A percentile compares a stretch with the other conserved stretches of the same genome.
phyloP scores from a whole-genome alignment of 768 basidiomycete species.

The Pulveroboletus sp. region DNA sequence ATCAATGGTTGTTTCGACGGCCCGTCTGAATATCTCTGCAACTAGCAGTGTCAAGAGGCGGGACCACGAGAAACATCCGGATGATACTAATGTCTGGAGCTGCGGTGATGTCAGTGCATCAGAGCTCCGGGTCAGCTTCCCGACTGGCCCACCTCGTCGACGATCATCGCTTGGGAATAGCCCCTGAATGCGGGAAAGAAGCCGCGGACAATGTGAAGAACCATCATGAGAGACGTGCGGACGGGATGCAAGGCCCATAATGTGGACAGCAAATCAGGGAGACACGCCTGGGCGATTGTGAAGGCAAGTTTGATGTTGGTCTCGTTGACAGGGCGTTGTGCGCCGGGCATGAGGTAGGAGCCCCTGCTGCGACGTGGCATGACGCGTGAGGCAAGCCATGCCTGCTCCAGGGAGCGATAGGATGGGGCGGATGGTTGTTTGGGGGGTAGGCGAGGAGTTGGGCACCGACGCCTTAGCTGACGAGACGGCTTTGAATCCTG shows the following conservation, averaged over 20 bases:
- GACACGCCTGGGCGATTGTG: slow-evolving; percentile 48
- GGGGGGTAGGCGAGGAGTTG: slow-evolving; percentile 1
- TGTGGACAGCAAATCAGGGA: slow-evolving; percentile 48
- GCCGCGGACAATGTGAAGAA: slow-evolving; percentile 66
- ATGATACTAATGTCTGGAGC: slow-evolving; percentile 66
- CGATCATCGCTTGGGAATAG: slow-evolving; percentile 82
- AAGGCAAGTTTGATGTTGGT: slow-evolving; percentile 55
- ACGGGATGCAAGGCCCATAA: slow-evolving; percentile 59
- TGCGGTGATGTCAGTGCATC: slow-evolving; percentile 25
- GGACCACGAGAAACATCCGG: slow-evolving; percentile 68
- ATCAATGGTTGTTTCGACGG: slow-evolving; percentile 62
- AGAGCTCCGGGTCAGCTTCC: slow-evolving; percentile 7
- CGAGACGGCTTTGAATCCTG: slow-evolving; percentile 20
- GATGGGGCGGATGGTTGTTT: background rate
- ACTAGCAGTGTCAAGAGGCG: slow-evolving; percentile 54
- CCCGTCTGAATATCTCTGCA: slow-evolving; percentile 60
- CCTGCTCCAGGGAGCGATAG: slow-evolving; percentile 33
- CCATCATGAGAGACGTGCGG: slow-evolving; percentile 65
- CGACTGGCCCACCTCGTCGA: slow-evolving; percentile 63
- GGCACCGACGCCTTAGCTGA: slow-evolving; percentile 17
- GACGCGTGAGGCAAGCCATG: slow-evolving; percentile 56
- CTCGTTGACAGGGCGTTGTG: slow-evolving; percentile 57
- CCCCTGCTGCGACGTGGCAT: slow-evolving; percentile 44
- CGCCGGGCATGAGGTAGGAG: slow-evolving; percentile 55
- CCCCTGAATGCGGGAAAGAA: slow-evolving; percentile 78